Evolutionary conservation across 257 asterid species (phyloP).

Genomic region (Primulina huaijiensis): DNA sequence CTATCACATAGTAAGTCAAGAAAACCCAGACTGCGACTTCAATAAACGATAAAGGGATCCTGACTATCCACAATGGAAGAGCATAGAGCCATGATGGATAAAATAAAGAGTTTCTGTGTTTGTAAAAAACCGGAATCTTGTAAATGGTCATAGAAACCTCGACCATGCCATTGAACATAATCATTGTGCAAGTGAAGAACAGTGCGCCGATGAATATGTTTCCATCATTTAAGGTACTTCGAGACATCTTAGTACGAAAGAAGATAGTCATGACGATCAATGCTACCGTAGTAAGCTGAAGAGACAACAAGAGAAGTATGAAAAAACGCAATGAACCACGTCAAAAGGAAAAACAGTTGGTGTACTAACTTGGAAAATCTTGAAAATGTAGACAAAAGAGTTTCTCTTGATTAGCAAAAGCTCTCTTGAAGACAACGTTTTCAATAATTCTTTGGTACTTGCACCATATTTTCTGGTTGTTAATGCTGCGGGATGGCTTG

Average conservation of each 20-base stretch:
- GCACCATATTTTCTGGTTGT: conserved; percentile 37
- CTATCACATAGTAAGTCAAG: conserved; percentile 51
- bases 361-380: conserved; percentile 32
- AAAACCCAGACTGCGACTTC: conserved; percentile 34
- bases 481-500: conserved; percentile 50
- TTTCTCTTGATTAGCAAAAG: conserved; percentile 49
- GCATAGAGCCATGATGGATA: conserved; percentile 52
- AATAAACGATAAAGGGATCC: conserved; percentile 34
- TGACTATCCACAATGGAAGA: conserved; percentile 38
- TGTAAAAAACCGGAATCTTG: conserved; percentile 51
- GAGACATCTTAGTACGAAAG: conserved; percentile 39
- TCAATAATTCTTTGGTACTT: conserved; percentile 31
- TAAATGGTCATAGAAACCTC: conserved; percentile 37
- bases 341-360: neutral
- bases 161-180: conserved; percentile 40
- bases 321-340: neutral
- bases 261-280: conserved; percentile 36
- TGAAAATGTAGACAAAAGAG: conserved; percentile 37
- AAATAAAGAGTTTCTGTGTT: conserved; percentile 44
- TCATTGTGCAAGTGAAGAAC: conserved; percentile 15
- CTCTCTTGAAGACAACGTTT: conserved; percentile 37
- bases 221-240: conserved; percentile 30
- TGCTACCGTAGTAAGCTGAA: conserved; percentile 27
- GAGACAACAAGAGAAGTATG: neutral
- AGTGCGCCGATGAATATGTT: conserved; percentile 29